A percentile compares a stretch with the other conserved stretches of the same genome.
Conservation (phyloP, 2,329 filamentous ascomycete genomes). For the Colletotrichum godetiae region DNA sequence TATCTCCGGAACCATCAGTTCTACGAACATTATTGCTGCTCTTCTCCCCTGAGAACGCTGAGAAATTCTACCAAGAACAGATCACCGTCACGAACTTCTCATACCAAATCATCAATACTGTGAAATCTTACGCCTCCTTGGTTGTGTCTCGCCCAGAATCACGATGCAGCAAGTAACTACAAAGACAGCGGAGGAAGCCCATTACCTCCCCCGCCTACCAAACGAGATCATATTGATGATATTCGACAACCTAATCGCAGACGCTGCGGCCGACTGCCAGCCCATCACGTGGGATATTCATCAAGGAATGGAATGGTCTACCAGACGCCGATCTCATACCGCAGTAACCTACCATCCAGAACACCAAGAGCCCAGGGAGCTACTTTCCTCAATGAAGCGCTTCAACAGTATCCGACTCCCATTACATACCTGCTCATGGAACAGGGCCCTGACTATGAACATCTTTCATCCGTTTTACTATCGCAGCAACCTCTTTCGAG, state of each 20-base stretch:
- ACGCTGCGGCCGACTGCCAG: neutral
- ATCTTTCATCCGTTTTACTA: neutral
- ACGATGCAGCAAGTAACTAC: neutral
- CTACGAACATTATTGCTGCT: neutral
- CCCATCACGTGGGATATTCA: neutral
- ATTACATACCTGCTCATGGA: neutral
- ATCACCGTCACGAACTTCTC: neutral
- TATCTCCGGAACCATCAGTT: neutral
- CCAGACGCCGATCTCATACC: too few species aligned
- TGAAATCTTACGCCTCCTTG: too few species aligned
- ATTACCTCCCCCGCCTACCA: neutral
- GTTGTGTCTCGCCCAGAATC: neutral
- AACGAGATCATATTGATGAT: neutral
- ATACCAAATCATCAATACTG: too few species aligned
- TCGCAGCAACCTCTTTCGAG: neutral
- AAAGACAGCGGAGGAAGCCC: neutral
- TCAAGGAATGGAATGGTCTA: too few species aligned
- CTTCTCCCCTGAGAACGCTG: neutral
- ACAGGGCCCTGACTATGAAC: neutral
- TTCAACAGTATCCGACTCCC: neutral
- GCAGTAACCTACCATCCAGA: too few species aligned
- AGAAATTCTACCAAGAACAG: neutral
- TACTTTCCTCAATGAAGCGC: neutral
- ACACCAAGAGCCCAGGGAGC: neutral
- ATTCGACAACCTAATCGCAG: neutral